Evolutionary conservation across 805 yeast species (phyloP), one percentile per base, ranked within the genome.

Genomic region (Candida ascalaphidarum): DNA sequence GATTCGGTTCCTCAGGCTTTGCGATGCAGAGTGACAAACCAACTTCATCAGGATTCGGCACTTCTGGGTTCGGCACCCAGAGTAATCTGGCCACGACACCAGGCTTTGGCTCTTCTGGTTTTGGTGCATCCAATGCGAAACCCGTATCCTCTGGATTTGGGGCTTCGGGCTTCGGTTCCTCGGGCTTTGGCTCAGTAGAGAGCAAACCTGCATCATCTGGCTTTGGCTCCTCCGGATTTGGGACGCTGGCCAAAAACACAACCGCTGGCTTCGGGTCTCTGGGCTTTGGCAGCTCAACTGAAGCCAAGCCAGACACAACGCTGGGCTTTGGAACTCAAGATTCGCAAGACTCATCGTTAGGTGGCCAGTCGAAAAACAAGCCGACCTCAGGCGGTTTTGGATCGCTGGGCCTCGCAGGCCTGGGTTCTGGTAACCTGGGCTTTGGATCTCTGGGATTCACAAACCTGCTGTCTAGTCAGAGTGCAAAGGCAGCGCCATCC

Each of bases 171-270:
- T 21, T 21, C 13, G 22, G 22, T 21, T 7, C 6, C 13, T 18
- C 26, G 7, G 32, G 32, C 3, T 33, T 28, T 23, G 34, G 38
- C 7, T 15, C 28, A 5, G 11, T 21, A 7, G 13, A 20, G 7
- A 11, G 15, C n/a, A n/a, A n/a, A n/a, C n/a, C n/a, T 25, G 12
- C 21, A 7, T 35, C 32, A 16, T 27, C 38, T 18, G 33, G 37
- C 8, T 40, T 32, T 29, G 42, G 45, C 12, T 22, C 24, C 7
- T 28, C 43, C 11, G 33, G 35, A 8, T 41, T 36, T 31, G 47
- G 41, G 23, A 23, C 18, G n/a, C 16, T 11, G 12, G 18, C 5
- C 25, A 20, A 11, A 16, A 30, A 21, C 23, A 26, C 25, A 20
- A 26, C 10, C 11, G 23, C 28, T 10, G 17, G 23, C 11, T 29